phyloP scores from a whole-genome alignment of 257 asterid genomes.

The Vinca minor region DNA sequence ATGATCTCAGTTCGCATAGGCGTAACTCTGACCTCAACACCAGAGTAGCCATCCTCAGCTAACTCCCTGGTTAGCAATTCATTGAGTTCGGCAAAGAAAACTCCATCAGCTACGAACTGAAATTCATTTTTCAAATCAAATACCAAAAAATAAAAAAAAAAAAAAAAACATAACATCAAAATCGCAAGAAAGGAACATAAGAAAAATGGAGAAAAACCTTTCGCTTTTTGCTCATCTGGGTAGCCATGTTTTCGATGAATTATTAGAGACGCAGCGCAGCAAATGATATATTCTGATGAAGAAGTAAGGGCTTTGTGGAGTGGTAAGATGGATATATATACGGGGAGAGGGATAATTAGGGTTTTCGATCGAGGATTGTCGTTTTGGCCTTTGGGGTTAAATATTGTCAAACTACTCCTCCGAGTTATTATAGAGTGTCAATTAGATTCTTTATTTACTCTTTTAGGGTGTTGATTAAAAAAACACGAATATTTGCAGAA shows the following conservation, averaged over 20 bases:
- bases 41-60: constrained; percentile 72
- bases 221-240: constrained; percentile 33
- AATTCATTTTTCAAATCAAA: not conserved
- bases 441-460: not conserved
- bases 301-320: no score
- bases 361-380: not conserved
- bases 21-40: constrained; percentile 71
- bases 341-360: constrained; percentile 1
- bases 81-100: constrained; percentile 59
- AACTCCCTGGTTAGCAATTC: constrained; percentile 59
- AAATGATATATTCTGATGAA: not conserved
- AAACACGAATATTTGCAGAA: no score
- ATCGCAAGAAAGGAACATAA: no score
- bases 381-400: not conserved
- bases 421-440: no score
- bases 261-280: not conserved
- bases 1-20: constrained; percentile 78
- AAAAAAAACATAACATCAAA: not conserved
- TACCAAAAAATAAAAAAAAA: no score
- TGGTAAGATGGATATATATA: not conserved
- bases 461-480: no score
- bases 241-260: constrained; percentile 17
- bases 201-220: constrained; percentile 19
- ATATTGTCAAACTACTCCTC: not conserved
- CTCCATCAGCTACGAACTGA: constrained; percentile 71